Conservation (phyloP, 1,284 basidiomycete genomes). For the Trametes pubescens region DNA sequence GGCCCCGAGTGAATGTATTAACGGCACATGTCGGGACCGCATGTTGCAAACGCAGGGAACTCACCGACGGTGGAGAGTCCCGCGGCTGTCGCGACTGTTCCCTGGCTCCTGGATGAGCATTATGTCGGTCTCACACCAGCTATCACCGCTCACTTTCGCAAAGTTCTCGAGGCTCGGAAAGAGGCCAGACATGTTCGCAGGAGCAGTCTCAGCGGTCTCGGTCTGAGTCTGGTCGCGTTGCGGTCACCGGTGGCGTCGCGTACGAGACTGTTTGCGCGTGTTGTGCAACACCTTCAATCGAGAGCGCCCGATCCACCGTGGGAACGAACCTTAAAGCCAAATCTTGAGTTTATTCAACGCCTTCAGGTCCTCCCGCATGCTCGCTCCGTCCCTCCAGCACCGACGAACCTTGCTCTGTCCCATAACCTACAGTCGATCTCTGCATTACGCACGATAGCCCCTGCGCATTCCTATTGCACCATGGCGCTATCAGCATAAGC, state of each 20-base stretch:
- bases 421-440: slow-evolving; percentile 1
- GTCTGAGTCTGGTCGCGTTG: background rate
- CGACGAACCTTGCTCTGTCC: background rate
- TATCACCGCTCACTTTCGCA: slow-evolving; percentile 60
- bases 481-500: background rate
- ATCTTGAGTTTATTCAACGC: slow-evolving; percentile 21
- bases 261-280: slow-evolving; percentile 24
- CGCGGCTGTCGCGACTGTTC: slow-evolving; percentile 72
- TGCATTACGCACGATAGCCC: background rate
- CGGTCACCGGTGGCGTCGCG: slow-evolving; percentile 2
- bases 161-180: slow-evolving; percentile 67
- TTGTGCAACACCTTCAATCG: slow-evolving; percentile 17
- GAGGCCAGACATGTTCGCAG: slow-evolving; percentile 39
- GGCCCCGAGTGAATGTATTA: slow-evolving; percentile 20
- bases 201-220: background rate
- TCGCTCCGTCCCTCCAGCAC: background rate
- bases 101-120: slow-evolving; percentile 49
- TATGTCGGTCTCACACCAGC: background rate
- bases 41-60: slow-evolving; percentile 31
- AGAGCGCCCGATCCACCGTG: slow-evolving; percentile 15
- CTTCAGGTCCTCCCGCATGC: background rate
- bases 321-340: slow-evolving; percentile 22
- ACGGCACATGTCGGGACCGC: slow-evolving; percentile 11
- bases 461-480: background rate
- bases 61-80: slow-evolving; percentile 72